Conservation (phyloP, 179 eudicot species). For the Gypsophila paniculata region DNA sequence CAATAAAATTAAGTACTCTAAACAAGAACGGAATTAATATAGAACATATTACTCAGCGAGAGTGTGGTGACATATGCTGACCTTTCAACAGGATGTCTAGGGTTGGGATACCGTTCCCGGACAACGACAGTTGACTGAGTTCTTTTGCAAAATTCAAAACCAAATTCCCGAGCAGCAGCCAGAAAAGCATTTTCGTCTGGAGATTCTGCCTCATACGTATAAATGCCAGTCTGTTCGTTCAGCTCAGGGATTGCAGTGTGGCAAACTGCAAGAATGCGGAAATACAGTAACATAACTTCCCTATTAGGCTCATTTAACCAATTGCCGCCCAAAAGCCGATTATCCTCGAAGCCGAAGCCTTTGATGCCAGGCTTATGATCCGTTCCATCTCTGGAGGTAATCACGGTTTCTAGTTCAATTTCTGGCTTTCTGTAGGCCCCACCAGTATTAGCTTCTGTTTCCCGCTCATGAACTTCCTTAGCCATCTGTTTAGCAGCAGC, state of each 20-base stretch:
- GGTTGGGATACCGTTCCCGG: conserved; percentile 63
- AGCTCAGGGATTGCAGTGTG: conserved; percentile 94
- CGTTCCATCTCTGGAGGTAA: conserved; percentile 47
- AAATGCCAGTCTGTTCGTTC: conserved; percentile 65
- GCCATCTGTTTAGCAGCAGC: conserved; percentile 91
- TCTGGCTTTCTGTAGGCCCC: conserved; percentile 47
- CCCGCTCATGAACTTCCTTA: conserved; percentile 50
- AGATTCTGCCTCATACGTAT: conserved; percentile 88
- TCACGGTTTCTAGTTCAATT: conserved; percentile 63
- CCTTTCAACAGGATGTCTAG: conserved; percentile 69
- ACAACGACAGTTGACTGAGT: conserved; percentile 76
- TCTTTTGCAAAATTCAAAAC: conserved; percentile 78
- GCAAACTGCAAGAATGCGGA: conserved; percentile 81
- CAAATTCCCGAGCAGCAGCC: conserved; percentile 95
- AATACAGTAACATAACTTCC: conserved; percentile 55
- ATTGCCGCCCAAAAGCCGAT: conserved; percentile 65
- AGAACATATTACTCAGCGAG: neutral
- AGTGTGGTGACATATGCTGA: conserved; percentile 19
- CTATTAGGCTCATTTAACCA: conserved; percentile 66
- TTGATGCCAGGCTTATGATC: conserved; percentile 47
- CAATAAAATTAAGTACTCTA: neutral
- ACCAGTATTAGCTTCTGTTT: conserved; percentile 26
- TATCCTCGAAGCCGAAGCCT: conserved; percentile 89
- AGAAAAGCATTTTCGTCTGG: conserved; percentile 97
- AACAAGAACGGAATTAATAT: conserved; percentile 1